Evolutionary conservation across 345 rosid species (phyloP), one percentile per base, ranked within the genome.

Genomic region (Citrus medica): DNA sequence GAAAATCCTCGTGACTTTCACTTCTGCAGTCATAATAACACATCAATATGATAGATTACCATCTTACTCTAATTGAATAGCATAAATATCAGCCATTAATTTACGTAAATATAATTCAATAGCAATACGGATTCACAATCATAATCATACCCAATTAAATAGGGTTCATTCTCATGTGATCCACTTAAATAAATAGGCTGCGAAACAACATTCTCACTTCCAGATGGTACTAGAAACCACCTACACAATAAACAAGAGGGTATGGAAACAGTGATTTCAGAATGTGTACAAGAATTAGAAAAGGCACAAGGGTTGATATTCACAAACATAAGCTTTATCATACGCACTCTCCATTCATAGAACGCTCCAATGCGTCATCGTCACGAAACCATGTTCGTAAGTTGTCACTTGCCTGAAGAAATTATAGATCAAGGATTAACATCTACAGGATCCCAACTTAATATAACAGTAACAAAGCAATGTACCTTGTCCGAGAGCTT

Each of bases 401-500:
- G 74, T 84, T 84, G 84, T 85, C 89, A 55, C 58, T 82, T 16
- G 91, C 93, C 93, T 90, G 40, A 32, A 68, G 75, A 67, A 71
- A 74, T 67, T 19, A 68, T 53, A 40, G 59, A 40, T 7, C 66
- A 55, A 37, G 37, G 61, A 69, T 80, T 75, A 78, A 80, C 27
- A 25, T 53, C 21, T 2, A 33, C 7, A 68, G 14, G 28, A 72
- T 27, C 40, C 42, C 25, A 25, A 67, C 42, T 46, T 63, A 55
- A 74, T n/a, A 7, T 38, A 22, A 33, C 33, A 56, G 70, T 65
- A 71, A 17, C 6, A 78, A 58, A 75, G 67, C 58, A 64, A 51
- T 74, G 72, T 86, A 93, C 98, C 82, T 89, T 92, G 83, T 95
- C 98, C 21, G 97, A 86, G 35, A 96, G 95, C 78, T 98, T 88